Percentiles rank a stretch among this genome's conserved stretches.
Conservation (phyloP, 2,329 filamentous ascomycete species). For the Trichophyton simii region DNA sequence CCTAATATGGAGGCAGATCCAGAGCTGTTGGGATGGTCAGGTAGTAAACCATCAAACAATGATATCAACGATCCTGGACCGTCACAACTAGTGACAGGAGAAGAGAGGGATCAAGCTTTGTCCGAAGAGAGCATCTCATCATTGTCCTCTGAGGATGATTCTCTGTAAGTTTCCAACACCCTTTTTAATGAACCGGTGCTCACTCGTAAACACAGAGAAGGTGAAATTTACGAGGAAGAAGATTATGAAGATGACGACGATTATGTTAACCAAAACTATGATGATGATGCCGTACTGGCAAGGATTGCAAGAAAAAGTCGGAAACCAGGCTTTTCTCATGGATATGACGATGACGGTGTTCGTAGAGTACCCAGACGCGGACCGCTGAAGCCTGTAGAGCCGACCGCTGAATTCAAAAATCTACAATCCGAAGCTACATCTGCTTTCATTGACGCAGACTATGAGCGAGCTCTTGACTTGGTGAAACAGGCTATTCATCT, state of each 20-base stretch:
- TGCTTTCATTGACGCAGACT: slow-evolving; percentile 38
- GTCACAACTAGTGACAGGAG: slow-evolving; percentile 11
- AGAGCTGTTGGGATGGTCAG: background rate
- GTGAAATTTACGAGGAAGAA: background rate
- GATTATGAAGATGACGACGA: background rate
- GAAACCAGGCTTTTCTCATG: slow-evolving; percentile 12
- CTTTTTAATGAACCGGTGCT: background rate
- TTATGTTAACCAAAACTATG: slow-evolving; percentile 7
- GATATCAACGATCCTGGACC: slow-evolving; percentile 17
- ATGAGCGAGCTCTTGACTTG: slow-evolving; percentile 32
- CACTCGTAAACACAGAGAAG: background rate
- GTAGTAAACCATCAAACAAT: background rate
- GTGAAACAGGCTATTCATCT: slow-evolving; percentile 39
- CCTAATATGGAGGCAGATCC: background rate
- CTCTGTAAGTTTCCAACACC: slow-evolving; percentile 3
- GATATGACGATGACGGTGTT: slow-evolving; percentile 13
- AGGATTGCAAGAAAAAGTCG: slow-evolving; percentile 9
- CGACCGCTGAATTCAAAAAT: slow-evolving; percentile 37
- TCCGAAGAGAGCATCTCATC: slow-evolving; percentile 1
- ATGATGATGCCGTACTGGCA: slow-evolving; percentile 10
- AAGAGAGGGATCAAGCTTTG: background rate
- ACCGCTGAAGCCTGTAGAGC: slow-evolving; percentile 35
- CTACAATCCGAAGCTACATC: slow-evolving; percentile 37
- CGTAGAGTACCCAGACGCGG: slow-evolving; percentile 32
- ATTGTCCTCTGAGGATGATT: slow-evolving; percentile 7